Base-by-base conservation (phyloP, 1,284 basidiomycete genomes). In the Pascua sp. region DNA sequence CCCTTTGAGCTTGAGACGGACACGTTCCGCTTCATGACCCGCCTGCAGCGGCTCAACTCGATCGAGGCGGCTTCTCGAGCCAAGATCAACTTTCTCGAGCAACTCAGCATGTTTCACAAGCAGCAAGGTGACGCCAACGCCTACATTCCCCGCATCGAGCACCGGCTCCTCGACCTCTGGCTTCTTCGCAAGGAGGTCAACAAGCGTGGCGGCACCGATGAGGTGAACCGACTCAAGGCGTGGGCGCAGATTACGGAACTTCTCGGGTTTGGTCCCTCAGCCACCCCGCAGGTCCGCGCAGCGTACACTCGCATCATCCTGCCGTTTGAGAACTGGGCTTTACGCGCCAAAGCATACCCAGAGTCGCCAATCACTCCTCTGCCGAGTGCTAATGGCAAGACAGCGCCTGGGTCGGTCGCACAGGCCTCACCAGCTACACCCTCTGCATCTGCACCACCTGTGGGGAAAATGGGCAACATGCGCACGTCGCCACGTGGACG, bases 61-160 rank as follows among this genome's bases (percentile, higher is more conserved):
- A 92, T 99, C 66, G 95, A 97, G 79, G 96, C 96, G 13, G 91
- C 93, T 51, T 94, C 93, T 52, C 83, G 96, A 63, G 95, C 95
- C 45, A 95, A 96, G 76, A 81, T 97, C 74, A 98, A 97, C 81
- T 98, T 97, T 78, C 80, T 96, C 65, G 95, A 98, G 77, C 93
- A 97, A 77, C 83, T 99, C 43, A 94, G 94, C 79, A 88, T 89
- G 65, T 94, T 87, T 74, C 89, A 93, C 78, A 87, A 86, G 72
- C 90, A 93, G 73, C 89, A 92, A 78, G 90, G 90, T 47, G 90
- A 91, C 74, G 82, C 85, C 60, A 85, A 89, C 56, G 86, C 97
- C 16, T 86, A 86, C 39, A 89, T 98, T 42, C 96, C 96, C 53
- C 88, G 88, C 51, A 90, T 98, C 72, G 92, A 93, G 76, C 87